Conservation (phyloP, 1,284 basidiomycete genomes). For the Rhodotorula sp. region DNA sequence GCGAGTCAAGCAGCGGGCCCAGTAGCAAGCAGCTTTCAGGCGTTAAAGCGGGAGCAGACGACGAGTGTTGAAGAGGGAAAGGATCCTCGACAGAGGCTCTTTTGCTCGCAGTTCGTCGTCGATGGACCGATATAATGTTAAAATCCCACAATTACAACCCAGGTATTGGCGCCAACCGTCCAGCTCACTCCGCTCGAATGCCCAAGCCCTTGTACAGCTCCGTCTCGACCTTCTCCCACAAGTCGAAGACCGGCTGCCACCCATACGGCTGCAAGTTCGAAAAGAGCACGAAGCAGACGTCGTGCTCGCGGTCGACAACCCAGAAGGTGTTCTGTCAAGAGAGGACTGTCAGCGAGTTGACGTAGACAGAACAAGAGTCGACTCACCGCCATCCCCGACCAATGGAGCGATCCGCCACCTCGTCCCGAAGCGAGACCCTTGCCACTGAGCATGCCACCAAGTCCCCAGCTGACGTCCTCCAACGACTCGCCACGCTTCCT, state of each 20-base stretch:
- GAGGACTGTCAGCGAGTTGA: too few relatives aligned
- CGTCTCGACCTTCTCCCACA: constrained; percentile 5
- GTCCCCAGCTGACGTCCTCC: background rate
- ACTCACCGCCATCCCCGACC: constrained; percentile 15
- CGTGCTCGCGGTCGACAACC: constrained; percentile 11
- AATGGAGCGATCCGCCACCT: background rate
- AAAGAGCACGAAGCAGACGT: constrained; percentile 8
- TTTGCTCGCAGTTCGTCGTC: too few relatives aligned
- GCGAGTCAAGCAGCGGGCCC: background rate
- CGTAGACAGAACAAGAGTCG: too few relatives aligned
- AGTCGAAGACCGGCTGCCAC: background rate
- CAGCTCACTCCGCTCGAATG: background rate
- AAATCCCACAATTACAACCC: too few relatives aligned
- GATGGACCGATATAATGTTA: too few relatives aligned
- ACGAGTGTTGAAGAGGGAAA: background rate
- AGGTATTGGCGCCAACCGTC: background rate
- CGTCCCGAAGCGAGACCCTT: background rate
- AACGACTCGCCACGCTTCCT: background rate
- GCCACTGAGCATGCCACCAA: constrained; percentile 10
- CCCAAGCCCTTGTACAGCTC: constrained; percentile 10
- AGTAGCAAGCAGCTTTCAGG: too few relatives aligned
- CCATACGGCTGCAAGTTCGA: constrained; percentile 6
- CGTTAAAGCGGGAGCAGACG: too few relatives aligned
- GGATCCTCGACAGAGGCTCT: background rate
- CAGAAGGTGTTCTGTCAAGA: constrained; percentile 10